Conservation (phyloP, 345 rosid genomes). For the Eucalyptus albens region DNA sequence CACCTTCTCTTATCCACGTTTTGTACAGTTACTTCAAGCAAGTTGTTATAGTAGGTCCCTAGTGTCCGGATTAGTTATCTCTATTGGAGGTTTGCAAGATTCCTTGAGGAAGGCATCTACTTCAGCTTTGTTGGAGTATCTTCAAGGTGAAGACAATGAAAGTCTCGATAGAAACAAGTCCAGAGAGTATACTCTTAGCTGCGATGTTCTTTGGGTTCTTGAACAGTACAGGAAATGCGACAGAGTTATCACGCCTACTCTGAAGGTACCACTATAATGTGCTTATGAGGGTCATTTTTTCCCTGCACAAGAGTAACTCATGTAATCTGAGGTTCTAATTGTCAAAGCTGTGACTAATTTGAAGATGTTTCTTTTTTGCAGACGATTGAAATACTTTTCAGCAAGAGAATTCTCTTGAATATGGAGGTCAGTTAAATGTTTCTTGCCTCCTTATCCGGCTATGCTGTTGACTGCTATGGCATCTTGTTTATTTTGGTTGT, state of each 20-base stretch:
- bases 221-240: conserved; percentile 63
- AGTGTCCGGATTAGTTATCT: conserved; percentile 76
- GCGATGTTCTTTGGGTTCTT: conserved; percentile 77
- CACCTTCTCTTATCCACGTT: conserved; percentile 68
- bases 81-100: conserved; percentile 91
- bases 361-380: conserved; percentile 15
- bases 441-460: background rate
- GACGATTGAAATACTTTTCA: conserved; percentile 73
- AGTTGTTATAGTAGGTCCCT: conserved; percentile 57
- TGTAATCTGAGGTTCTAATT: background rate
- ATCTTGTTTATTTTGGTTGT: background rate
- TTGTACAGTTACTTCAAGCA: conserved; percentile 49
- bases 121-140: conserved; percentile 60
- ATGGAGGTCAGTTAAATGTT: conserved; percentile 53
- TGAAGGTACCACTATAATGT: conserved; percentile 39
- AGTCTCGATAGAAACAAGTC: conserved; percentile 18
- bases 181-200: conserved; percentile 32
- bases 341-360: background rate
- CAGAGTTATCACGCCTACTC: conserved; percentile 71
- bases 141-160: conserved; percentile 30
- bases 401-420: conserved; percentile 45
- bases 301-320: background rate
- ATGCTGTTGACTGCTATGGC: background rate
- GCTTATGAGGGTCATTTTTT: background rate
- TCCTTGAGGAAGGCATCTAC: conserved; percentile 62